phyloP scores from a whole-genome alignment of 352 stramenopile genomes.

The Globisporangium parvum region DNA sequence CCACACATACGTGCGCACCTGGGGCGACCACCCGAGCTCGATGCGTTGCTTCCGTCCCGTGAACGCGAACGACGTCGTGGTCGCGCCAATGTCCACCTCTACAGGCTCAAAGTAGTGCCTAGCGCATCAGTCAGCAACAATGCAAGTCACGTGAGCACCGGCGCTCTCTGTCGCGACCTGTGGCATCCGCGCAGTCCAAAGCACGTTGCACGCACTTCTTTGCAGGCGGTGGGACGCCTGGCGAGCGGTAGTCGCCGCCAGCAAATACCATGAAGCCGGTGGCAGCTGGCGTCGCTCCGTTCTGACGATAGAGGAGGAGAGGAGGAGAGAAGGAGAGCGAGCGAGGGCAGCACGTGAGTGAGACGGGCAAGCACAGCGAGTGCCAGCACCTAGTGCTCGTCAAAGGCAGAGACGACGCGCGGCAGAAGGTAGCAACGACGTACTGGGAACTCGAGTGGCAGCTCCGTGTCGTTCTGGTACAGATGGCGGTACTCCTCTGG shows the following conservation, averaged over 20 bases:
- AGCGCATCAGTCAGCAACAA: no score
- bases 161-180: not conserved
- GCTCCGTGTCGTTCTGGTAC: conserved; percentile 69
- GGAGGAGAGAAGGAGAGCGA: no score
- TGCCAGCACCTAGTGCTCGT: not conserved
- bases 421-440: not conserved
- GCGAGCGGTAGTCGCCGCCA: conserved; percentile 36
- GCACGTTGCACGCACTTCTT: conserved; percentile 33
- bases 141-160: not conserved
- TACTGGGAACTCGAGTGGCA: conserved; percentile 81
- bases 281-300: conserved; percentile 64
- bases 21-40: conserved; percentile 69
- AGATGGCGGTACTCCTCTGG: conserved; percentile 60
- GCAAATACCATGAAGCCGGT: conserved; percentile 67
- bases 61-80: conserved; percentile 42
- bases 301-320: conserved; percentile 24
- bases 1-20: conserved; percentile 31
- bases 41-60: conserved; percentile 58
- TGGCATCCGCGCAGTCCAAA: not conserved
- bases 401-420: not conserved
- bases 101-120: conserved; percentile 79
- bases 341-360: not conserved
- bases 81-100: conserved; percentile 39
- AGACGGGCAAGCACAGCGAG: not conserved
- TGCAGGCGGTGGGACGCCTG: conserved; percentile 27